These are phyloP conservation scores for Pythium aristosporum DNA, from an alignment of 352 stramenopile species.

Conservation along the genomic window DNA sequence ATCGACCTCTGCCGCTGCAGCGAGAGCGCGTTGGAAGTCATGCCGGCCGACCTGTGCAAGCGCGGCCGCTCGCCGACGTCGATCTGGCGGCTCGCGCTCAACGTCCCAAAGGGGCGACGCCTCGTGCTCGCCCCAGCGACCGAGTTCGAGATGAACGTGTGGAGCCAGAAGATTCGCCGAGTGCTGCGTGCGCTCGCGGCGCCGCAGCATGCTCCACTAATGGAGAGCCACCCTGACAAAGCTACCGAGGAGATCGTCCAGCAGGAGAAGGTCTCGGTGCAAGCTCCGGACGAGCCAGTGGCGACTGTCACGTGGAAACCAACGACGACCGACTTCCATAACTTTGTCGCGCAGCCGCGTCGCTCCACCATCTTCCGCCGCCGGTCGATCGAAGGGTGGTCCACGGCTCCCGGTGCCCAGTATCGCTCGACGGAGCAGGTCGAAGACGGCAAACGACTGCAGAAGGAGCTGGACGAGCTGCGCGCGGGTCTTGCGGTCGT, in stretches of 20 bases:
- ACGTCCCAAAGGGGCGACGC: constrained; percentile 45
- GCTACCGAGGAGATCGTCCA: neutral
- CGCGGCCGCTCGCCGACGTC: constrained; percentile 64
- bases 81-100: constrained; percentile 81
- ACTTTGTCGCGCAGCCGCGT: constrained; percentile 24
- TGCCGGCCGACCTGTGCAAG: constrained; percentile 77
- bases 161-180: constrained; percentile 60
- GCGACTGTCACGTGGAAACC: constrained; percentile 3
- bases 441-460: constrained; percentile 4
- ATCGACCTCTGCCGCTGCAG: constrained; percentile 65
- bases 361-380: constrained; percentile 23
- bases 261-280: neutral
- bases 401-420: constrained; percentile 4
- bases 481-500: neutral
- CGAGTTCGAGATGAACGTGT: constrained; percentile 87
- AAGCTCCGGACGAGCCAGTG: too few relatives aligned
- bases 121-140: constrained; percentile 67
- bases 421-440: constrained; percentile 17
- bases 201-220: neutral
- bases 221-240: neutral
- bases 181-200: constrained; percentile 2
- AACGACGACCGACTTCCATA: constrained; percentile 23
- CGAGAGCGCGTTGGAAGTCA: constrained; percentile 68
- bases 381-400: constrained; percentile 2
- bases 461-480: constrained; percentile 18